phyloP scores from a whole-genome alignment of 2,329 filamentous ascomycete species.

The Byssoonygena ceratinophila region DNA sequence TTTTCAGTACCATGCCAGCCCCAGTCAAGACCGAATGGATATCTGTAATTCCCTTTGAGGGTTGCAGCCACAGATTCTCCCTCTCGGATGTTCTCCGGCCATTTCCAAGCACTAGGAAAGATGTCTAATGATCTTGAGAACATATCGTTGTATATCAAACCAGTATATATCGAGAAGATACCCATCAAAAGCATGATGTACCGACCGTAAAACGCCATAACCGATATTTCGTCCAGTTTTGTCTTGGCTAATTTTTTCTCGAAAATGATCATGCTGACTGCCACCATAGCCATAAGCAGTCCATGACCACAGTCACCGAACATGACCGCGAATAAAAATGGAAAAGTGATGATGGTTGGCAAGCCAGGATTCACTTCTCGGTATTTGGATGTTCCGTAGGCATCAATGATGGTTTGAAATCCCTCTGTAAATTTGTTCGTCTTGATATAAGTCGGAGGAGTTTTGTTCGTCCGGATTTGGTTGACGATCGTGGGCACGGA shows the following conservation, averaged over 20 bases:
- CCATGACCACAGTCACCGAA: constrained; percentile 97
- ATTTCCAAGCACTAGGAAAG: constrained; percentile 85
- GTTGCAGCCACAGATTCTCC: constrained; percentile 55
- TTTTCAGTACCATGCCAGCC: constrained; percentile 96
- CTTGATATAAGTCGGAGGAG: constrained; percentile 90
- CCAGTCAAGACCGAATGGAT: constrained; percentile 92
- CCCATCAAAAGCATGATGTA: constrained; percentile 99
- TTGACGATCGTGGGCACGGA: constrained; percentile 99
- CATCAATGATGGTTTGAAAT: constrained; percentile 98
- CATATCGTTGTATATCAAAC: constrained; percentile 92
- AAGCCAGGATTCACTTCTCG: constrained; percentile 93
- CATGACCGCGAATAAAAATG: constrained; percentile 99
- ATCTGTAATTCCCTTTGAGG: constrained; percentile 67
- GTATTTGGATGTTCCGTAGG: constrained; percentile 95
- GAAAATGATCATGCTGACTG: constrained; percentile 89
- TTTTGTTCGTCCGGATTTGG: constrained; percentile 94
- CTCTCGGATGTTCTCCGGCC: constrained; percentile 57
- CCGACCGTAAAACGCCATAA: constrained; percentile 97
- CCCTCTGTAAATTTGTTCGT: constrained; percentile 97
- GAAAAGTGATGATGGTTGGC: constrained; percentile 92
- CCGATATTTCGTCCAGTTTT: constrained; percentile 93
- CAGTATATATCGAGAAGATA: constrained; percentile 91
- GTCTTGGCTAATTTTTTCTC: constrained; percentile 71
- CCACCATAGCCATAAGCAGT: constrained; percentile 72
- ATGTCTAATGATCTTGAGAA: constrained; percentile 89